Evolutionary conservation across 306 rosid species (phyloP).

Genomic region (Glycyrrhiza uralensis): DNA sequence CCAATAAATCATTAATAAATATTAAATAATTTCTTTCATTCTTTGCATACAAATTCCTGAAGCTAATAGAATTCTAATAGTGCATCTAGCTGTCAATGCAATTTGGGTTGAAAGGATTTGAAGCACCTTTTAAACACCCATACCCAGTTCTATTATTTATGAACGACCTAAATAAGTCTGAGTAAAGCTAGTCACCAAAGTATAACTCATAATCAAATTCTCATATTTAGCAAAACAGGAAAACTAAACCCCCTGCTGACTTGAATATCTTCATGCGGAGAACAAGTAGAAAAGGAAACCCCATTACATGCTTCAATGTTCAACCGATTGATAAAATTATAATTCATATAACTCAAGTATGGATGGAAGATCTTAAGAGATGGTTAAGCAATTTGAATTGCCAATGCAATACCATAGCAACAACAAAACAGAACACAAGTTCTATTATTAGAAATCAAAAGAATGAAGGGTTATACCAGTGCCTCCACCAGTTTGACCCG

Average conservation of each 20-base stretch:
- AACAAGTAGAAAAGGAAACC: neutral
- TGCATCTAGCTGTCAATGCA: too few species aligned
- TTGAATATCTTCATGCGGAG: neutral
- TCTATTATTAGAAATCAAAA: slow-evolving; percentile 10
- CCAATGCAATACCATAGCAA: neutral
- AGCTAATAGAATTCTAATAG: too few species aligned
- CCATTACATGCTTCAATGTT: neutral
- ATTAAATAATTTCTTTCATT: too few species aligned
- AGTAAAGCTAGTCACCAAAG: neutral
- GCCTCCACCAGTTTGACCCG: slow-evolving; percentile 45
- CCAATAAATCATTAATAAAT: too few species aligned
- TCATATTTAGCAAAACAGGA: neutral
- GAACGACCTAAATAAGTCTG: neutral
- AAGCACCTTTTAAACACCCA: slow-evolving; percentile 4
- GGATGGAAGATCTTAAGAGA: neutral
- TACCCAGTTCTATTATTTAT: slow-evolving; percentile 1
- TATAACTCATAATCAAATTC: neutral
- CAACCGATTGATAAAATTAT: neutral
- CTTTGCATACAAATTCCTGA: too few species aligned
- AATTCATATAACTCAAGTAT: slow-evolving; percentile 11
- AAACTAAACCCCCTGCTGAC: neutral
- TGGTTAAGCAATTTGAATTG: slow-evolving; percentile 4
- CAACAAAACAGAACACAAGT: neutral
- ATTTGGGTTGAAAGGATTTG: neutral
- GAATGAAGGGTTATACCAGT: slow-evolving; percentile 31